These are phyloP conservation scores for Colletotrichum sp. DNA, from an alignment of 2,329 filamentous ascomycete genomes.

Conservation along the genomic window DNA sequence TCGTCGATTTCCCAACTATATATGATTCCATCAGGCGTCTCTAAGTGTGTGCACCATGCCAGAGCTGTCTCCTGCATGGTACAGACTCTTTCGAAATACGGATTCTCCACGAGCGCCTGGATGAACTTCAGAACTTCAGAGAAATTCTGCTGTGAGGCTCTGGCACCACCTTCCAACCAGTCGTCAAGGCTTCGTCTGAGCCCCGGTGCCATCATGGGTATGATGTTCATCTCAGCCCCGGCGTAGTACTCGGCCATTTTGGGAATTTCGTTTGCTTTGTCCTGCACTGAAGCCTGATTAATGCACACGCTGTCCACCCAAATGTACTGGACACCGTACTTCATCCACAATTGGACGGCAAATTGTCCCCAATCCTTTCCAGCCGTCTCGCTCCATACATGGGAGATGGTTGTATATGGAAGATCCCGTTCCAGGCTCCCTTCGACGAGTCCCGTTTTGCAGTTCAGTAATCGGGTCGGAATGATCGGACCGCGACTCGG, in stretches of 20 bases:
- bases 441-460: neutral
- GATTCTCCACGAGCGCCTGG: neutral
- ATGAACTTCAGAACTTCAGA: neutral
- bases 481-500: rapidly evolving
- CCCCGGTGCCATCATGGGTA: neutral
- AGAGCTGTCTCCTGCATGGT: neutral
- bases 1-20: neutral
- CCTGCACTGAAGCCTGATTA: neutral
- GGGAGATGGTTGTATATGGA: neutral
- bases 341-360: neutral
- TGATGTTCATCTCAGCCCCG: neutral
- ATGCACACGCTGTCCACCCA: neutral
- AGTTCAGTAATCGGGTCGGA: neutral
- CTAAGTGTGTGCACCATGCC: neutral
- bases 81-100: neutral
- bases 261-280: neutral
- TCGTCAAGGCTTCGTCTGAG: neutral
- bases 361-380: neutral
- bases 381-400: neutral
- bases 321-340: neutral
- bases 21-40: neutral
- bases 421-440: neutral
- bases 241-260: neutral
- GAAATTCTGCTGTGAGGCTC: neutral
- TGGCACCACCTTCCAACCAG: neutral